Percentiles rank a stretch among this genome's conserved stretches.
These are phyloP conservation scores for Aschersonia sp. DNA, from an alignment of 2,329 filamentous ascomycete species.

Conservation along the genomic window DNA sequence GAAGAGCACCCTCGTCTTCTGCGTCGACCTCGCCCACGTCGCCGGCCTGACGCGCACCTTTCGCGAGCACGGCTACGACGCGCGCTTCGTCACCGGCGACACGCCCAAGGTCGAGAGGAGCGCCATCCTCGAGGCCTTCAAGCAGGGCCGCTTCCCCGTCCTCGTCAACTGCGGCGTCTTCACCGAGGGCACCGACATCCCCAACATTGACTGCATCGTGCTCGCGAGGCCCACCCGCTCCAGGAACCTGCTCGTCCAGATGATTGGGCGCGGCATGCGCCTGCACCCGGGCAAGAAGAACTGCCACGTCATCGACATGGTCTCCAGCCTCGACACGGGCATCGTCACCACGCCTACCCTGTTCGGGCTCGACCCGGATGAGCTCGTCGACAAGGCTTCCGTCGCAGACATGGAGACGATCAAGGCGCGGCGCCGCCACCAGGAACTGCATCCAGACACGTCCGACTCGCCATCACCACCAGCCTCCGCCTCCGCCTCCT, in stretches of 20 bases:
- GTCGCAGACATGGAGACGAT: constrained; percentile 45
- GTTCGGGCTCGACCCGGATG: constrained; percentile 77
- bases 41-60: constrained; percentile 61
- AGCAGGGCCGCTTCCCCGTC: constrained; percentile 62
- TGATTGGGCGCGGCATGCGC: constrained; percentile 92
- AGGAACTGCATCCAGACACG: constrained; percentile 5
- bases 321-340: constrained; percentile 68
- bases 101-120: constrained; percentile 57
- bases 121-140: constrained; percentile 62
- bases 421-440: constrained; percentile 24
- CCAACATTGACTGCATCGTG: constrained; percentile 88
- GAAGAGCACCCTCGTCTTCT: constrained; percentile 85
- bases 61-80: constrained; percentile 63
- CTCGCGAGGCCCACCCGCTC: constrained; percentile 81
- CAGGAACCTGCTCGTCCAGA: constrained; percentile 86
- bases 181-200: constrained; percentile 94
- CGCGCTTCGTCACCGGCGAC: constrained; percentile 71
- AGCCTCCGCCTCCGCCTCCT: too few relatives aligned
- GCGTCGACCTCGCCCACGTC: constrained; percentile 80
- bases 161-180: constrained; percentile 92
- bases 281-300: constrained; percentile 67
- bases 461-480: constrained; percentile 1
- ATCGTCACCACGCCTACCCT: constrained; percentile 84
- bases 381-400: constrained; percentile 55
- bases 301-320: constrained; percentile 95